A percentile compares a stretch with the other conserved stretches of the same genome.
Conservation (phyloP, 164 flowering plant genomes). For the Macadamia tetraphylla region DNA sequence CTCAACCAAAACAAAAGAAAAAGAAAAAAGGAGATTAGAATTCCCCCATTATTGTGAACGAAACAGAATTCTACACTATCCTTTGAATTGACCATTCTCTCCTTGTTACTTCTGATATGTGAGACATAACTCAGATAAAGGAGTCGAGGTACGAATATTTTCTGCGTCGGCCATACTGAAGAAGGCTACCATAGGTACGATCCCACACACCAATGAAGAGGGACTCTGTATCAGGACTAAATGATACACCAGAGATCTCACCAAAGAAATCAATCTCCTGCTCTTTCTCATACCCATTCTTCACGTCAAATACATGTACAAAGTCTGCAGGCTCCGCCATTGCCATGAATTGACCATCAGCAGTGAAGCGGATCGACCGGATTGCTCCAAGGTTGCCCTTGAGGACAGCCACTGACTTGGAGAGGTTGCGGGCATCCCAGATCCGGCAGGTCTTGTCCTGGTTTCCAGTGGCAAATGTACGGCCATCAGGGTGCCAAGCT, state of each 20-base stretch:
- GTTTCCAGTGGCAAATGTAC: constrained; percentile 85
- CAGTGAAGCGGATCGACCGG: constrained; percentile 74
- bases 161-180: constrained; percentile 56
- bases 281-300: constrained; percentile 60
- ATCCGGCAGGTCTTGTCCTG: constrained; percentile 95
- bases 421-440: constrained; percentile 77
- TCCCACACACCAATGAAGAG: constrained; percentile 93
- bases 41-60: background rate
- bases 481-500: constrained; percentile 93
- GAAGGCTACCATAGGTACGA: constrained; percentile 87
- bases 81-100: too few species aligned
- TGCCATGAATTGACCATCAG: constrained; percentile 87
- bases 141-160: constrained; percentile 58
- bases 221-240: constrained; percentile 89
- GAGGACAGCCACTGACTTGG: constrained; percentile 61
- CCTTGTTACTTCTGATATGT: too few species aligned
- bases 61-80: too few species aligned
- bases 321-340: constrained; percentile 97
- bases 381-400: constrained; percentile 93
- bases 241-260: constrained; percentile 85
- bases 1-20: too few species aligned
- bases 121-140: constrained; percentile 21
- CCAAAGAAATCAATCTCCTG: constrained; percentile 97
- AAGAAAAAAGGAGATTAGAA: too few species aligned
- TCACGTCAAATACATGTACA: constrained; percentile 71